phyloP scores from a whole-genome alignment of 2,329 filamentous ascomycete genomes.

The Lachnellula arida region DNA sequence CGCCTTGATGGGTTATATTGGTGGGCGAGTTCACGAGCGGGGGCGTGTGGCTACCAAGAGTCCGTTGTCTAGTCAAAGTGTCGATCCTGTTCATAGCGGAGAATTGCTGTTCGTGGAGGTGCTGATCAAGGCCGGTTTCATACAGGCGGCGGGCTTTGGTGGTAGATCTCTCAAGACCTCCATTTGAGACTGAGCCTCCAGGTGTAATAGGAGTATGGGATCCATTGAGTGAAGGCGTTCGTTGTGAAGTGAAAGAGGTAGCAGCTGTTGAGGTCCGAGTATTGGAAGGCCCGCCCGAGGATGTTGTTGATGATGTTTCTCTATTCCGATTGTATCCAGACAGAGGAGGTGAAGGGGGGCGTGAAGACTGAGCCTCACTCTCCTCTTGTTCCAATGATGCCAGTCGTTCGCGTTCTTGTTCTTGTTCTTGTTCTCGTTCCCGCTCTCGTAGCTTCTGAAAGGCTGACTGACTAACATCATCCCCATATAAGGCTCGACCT shows the following conservation, averaged over 20 bases:
- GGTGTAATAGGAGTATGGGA: slow-evolving; percentile 39
- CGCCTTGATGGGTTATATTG: slow-evolving; percentile 36
- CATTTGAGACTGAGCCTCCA: slow-evolving; percentile 33
- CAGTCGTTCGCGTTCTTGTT: slow-evolving; percentile 31
- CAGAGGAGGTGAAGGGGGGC: slow-evolving; percentile 52
- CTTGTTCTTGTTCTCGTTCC: slow-evolving; percentile 37
- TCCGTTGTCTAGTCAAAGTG: slow-evolving; percentile 63
- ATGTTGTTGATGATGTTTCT: slow-evolving; percentile 82
- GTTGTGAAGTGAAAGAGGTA: slow-evolving; percentile 80
- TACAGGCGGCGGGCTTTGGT: slow-evolving; percentile 74
- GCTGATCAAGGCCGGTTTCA: slow-evolving; percentile 74
- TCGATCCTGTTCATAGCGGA: slow-evolving; percentile 76
- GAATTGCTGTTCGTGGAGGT: slow-evolving; percentile 74
- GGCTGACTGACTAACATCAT: slow-evolving; percentile 76
- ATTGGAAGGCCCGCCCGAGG: slow-evolving; percentile 58
- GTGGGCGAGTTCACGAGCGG: slow-evolving; percentile 25
- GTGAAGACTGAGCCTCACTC: slow-evolving; percentile 34
- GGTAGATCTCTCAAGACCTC: slow-evolving; percentile 56
- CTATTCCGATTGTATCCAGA: slow-evolving; percentile 68
- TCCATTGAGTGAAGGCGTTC: slow-evolving; percentile 48
- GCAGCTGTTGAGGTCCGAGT: slow-evolving; percentile 79
- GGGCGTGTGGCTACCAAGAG: slow-evolving; percentile 24
- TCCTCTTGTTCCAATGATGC: slow-evolving; percentile 24
- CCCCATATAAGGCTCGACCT: slow-evolving; percentile 73
- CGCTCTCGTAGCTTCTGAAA: slow-evolving; percentile 69